phyloP scores from a whole-genome alignment of 1,284 basidiomycete species.

The Rhodotorula sp. region DNA sequence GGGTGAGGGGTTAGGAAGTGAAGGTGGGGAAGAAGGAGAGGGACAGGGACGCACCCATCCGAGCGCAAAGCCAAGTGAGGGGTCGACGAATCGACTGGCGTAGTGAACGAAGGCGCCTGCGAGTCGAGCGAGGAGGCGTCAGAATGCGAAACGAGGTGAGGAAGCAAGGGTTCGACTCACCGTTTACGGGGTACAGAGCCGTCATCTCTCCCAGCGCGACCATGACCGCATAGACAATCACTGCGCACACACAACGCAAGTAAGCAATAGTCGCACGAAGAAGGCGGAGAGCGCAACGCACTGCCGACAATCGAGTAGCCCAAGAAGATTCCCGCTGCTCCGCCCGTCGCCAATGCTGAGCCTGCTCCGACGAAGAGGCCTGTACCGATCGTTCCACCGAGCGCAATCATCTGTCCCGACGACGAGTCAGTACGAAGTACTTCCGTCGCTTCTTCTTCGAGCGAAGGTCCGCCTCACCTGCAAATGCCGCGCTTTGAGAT shows the following conservation, averaged over 20 bases:
- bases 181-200: constrained; percentile 32
- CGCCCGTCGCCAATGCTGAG: constrained; percentile 44
- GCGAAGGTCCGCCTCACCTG: neutral
- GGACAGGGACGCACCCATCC: constrained; percentile 20
- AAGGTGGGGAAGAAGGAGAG: neutral
- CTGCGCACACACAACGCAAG: constrained; percentile 46
- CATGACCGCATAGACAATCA: constrained; percentile 40
- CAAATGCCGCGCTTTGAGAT: constrained; percentile 23
- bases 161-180: neutral
- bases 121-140: no score
- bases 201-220: constrained; percentile 51
- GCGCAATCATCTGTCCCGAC: constrained; percentile 34
- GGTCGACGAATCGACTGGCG: constrained; percentile 58
- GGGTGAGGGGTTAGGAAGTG: neutral
- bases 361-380: constrained; percentile 41
- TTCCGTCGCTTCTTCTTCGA: neutral
- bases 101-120: constrained; percentile 56
- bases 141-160: no score
- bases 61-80: constrained; percentile 50
- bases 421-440: neutral
- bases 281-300: neutral
- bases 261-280: no score
- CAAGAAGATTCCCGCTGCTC: constrained; percentile 45
- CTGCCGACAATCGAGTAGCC: constrained; percentile 40
- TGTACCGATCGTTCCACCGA: constrained; percentile 59